Evolutionary conservation across 306 rosid genomes (phyloP).

Genomic region (Trifolium pratense): DNA sequence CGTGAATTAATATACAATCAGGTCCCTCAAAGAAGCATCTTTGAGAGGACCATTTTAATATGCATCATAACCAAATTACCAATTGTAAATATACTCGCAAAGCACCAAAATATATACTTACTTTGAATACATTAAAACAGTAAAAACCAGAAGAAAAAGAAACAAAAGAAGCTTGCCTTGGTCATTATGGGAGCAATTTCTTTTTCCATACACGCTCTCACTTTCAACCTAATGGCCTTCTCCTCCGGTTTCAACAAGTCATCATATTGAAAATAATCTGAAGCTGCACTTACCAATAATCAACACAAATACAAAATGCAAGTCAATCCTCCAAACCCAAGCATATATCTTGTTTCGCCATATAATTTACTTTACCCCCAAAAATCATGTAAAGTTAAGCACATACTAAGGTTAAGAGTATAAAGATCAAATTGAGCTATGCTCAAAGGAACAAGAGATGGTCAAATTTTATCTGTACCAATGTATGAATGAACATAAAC

Average conservation of each 20-base stretch:
- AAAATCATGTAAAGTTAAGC: too few relatives aligned
- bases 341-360: too few relatives aligned
- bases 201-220: slow-evolving; percentile 69
- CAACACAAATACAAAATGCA: slow-evolving; percentile 7
- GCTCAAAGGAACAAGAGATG: too few relatives aligned
- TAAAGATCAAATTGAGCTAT: not conserved
- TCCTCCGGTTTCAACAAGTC: slow-evolving; percentile 76
- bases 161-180: slow-evolving; percentile 53
- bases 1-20: too few relatives aligned
- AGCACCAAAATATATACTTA: too few relatives aligned
- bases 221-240: slow-evolving; percentile 61
- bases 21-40: too few relatives aligned
- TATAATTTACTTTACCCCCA: too few relatives aligned
- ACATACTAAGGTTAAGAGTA: not conserved
- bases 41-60: too few relatives aligned
- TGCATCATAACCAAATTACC: too few relatives aligned
- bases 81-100: too few relatives aligned
- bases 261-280: slow-evolving; percentile 67
- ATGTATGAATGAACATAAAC: too few relatives aligned
- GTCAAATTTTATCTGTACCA: too few relatives aligned
- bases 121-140: not conserved
- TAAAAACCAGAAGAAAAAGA: not conserved
- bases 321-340: not conserved
- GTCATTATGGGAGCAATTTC: slow-evolving; percentile 85
- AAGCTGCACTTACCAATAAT: slow-evolving; percentile 54